Evolutionary conservation across 2,329 filamentous ascomycete genomes (phyloP), one percentile per base, ranked within the genome.

Genomic region (Colletotrichum plurivorum): DNA sequence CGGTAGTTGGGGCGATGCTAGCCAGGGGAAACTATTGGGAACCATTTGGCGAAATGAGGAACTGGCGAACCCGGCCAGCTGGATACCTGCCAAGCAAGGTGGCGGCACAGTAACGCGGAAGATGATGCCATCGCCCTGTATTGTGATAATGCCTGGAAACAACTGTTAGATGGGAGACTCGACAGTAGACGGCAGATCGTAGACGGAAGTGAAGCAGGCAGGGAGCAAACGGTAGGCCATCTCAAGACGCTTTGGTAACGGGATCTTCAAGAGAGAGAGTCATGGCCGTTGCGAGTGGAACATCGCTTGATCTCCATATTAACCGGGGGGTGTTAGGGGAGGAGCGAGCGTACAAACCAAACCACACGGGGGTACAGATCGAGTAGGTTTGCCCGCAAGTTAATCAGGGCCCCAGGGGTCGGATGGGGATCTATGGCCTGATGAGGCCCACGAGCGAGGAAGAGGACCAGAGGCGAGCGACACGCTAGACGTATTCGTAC

Each of bases 21-120:
- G 62, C 22, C 54, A 61, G 62, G 67, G 61, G 61, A 51, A 18
- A 56, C 59, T 61, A 67, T 66, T 67, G 62, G 64, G 43, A 25
- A 53, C 45, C 31, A 52, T 67, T 69, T 69, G 67, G 67, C 67
- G 67, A 69, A 64, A 69, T 69, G 67, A 69, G 45, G 31, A 58
- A 55, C 51, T 61, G 62, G 16, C 36, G 46, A 66, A 22, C 67
- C 67, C 51, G 39, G 67, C 36, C 36, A 27, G 51, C 51, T 55
- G 55, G 63, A 45, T 60, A 22, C 51, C n/a, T 15, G 62, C 45
- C 56, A 52, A 60, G 59, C 46, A 18, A 20, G 16, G 31, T 45
- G 43, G 36, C 41, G 66, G 41, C 36, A 45, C 18, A 16, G 22
- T 66, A 55, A 43, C 18, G 22, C 49, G 20, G 45, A 43, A 39